Conservation (phyloP, 176 grass and related monocot genomes). For the Juncus effusus region DNA sequence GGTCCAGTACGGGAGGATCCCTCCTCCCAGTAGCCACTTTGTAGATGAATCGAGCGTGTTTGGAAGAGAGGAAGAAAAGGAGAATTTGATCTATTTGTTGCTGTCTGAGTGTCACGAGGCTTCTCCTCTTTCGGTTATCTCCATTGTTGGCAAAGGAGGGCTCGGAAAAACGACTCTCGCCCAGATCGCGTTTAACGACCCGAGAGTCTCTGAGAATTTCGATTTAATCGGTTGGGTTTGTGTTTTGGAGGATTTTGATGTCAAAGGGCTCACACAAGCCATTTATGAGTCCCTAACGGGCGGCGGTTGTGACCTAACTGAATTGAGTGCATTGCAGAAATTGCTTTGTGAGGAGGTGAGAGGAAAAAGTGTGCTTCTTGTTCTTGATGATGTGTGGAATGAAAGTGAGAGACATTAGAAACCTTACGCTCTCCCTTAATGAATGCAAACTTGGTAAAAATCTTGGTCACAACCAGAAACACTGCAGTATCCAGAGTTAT, state of each 20-base stretch:
- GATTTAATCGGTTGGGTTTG: slow-evolving; percentile 6
- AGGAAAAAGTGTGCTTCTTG: background rate
- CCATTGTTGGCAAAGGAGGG: slow-evolving; percentile 16
- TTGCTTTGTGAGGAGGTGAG: background rate
- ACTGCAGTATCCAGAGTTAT: background rate
- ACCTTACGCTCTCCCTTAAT: background rate
- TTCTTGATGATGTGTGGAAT: slow-evolving; percentile 6
- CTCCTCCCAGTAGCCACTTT: background rate
- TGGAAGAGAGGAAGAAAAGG: slow-evolving; percentile 21
- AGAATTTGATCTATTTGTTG: background rate
- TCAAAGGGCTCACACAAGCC: background rate
- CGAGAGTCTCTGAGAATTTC: slow-evolving; percentile 12
- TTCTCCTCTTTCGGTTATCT: slow-evolving; percentile 1
- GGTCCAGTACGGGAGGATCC: background rate
- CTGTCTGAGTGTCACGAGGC: background rate
- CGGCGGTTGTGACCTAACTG: background rate
- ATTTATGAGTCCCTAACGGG: background rate
- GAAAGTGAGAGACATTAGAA: background rate
- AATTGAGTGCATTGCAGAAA: background rate
- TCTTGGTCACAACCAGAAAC: slow-evolving; percentile 8
- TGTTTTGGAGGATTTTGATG: slow-evolving; percentile 16
- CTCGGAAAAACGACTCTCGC: slow-evolving; percentile 21
- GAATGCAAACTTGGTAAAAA: background rate
- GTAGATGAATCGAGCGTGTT: background rate
- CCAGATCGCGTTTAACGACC: slow-evolving; percentile 1